Base-by-base conservation (phyloP, 805 yeast species). In the Saccharomycopsis fermentans region DNA sequence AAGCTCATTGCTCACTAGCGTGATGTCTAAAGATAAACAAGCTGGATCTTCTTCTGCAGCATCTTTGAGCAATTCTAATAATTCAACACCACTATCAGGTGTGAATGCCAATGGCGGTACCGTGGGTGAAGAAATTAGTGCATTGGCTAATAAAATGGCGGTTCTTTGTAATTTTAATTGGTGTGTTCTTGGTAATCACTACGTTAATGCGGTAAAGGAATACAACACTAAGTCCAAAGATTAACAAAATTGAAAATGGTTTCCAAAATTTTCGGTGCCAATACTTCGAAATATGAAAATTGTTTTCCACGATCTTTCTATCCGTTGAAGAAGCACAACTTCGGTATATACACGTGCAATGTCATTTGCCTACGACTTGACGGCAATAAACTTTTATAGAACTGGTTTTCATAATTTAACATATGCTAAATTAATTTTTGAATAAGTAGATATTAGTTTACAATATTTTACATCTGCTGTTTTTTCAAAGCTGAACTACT, bases 111-210 rank as follows among this genome's bases (percentile, higher is more conserved):
- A 40, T 16, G 63, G 65, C 63, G 69, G 68, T 58, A 55, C 60
- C 35, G 61, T 64, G 65, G 67, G 73, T 58, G 78, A 73, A n/a
- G 91, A 85, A 63, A 74, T 85, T 64, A 78, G 76, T 54, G 76
- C 78, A 63, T 76, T 84, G 55, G 80, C 83, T 48, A 78, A 78
- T 56, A 80, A 87, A 64, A 73, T 86, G 55, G 78, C 83, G 60
- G 82, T 87, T 16, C 77, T 89, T 59, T 81, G 81, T 54, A 84
- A 82, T 59, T 85, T 89, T 72, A 95, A 89, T 70, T 85, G 90
- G 88, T 83, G 81, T 58, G 96, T 89, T 12, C 88, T 89, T 70
- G 90, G 88, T 35, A 77, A 77, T 50, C 83, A 84, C 71, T 89
- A 89, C 65, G 69, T 73, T 51, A 81, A 78, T 29, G 65, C 68